Evolutionary conservation across 352 stramenopile genomes (phyloP).

Genomic region (Pythium brachiatum): DNA sequence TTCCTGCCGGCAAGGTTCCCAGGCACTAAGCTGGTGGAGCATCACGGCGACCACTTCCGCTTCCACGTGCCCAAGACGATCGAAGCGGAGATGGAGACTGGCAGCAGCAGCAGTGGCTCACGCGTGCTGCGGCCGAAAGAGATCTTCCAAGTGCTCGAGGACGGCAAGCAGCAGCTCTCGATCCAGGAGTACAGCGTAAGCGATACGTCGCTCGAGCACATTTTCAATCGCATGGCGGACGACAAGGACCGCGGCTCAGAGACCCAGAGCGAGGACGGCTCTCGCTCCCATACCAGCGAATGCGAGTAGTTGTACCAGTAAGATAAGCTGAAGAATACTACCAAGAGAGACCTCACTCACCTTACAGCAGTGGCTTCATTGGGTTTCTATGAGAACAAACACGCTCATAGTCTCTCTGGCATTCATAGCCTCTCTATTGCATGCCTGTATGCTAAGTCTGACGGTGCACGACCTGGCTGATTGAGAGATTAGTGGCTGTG

Average conservation of each 20-base stretch:
- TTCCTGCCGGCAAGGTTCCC: constrained; percentile 17
- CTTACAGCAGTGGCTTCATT: too few species aligned
- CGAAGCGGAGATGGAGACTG: not conserved
- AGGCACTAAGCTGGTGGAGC: constrained; percentile 26
- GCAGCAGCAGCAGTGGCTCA: not conserved
- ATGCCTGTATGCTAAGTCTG: too few species aligned
- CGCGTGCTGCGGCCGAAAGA: constrained; percentile 13
- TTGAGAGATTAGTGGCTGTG: not conserved
- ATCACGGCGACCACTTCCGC: constrained; percentile 64
- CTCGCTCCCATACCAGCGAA: not conserved
- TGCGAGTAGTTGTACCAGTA: too few species aligned
- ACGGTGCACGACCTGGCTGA: too few species aligned
- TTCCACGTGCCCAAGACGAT: constrained; percentile 31
- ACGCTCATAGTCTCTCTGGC: too few species aligned
- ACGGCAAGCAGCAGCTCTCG: constrained; percentile 45
- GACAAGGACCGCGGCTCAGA: constrained; percentile 4
- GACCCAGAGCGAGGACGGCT: not conserved
- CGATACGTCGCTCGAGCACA: constrained; percentile 89
- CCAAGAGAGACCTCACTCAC: too few species aligned
- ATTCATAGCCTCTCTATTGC: too few species aligned
- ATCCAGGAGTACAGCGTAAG: constrained; percentile 89
- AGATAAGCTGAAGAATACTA: too few species aligned
- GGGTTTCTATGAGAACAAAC: too few species aligned
- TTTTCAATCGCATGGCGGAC: constrained; percentile 91
- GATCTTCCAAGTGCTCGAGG: constrained; percentile 82